These are phyloP conservation scores for Fomitopsis pinicola DNA, from an alignment of 1,284 basidiomycete species.

Conservation along the genomic window DNA sequence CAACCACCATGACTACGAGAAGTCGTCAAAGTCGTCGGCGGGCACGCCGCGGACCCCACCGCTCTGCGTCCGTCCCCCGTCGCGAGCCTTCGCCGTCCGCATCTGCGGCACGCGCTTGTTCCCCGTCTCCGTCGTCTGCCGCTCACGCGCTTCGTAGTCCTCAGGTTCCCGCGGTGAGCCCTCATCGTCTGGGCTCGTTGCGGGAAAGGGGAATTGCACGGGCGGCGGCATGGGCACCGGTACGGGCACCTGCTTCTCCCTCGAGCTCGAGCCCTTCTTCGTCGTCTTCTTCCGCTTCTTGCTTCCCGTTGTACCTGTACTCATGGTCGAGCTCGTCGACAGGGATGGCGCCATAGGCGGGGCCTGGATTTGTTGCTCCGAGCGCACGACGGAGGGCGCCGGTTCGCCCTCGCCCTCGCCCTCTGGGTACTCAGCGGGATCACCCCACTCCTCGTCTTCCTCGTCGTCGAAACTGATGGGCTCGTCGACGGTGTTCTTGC, in stretches of 20 bases:
- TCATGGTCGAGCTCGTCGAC: slow-evolving; percentile 24
- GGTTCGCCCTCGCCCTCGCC: slow-evolving; percentile 15
- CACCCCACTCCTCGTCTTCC: slow-evolving; percentile 69
- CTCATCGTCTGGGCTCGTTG: slow-evolving; percentile 38
- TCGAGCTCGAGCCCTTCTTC: slow-evolving; percentile 13
- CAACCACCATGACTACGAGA: slow-evolving; percentile 15
- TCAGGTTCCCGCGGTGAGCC: slow-evolving; percentile 18
- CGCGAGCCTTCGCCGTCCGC: slow-evolving; percentile 66
- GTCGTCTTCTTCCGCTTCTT: slow-evolving; percentile 25
- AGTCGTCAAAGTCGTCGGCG: slow-evolving; percentile 31
- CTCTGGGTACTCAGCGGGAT: slow-evolving; percentile 37
- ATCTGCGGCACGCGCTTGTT: slow-evolving; percentile 40
- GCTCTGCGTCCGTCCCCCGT: slow-evolving; percentile 77
- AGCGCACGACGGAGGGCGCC: slow-evolving; percentile 7
- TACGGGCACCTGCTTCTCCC: slow-evolving; percentile 10
- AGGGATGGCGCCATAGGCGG: slow-evolving; percentile 16
- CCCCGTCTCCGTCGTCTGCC: slow-evolving; percentile 7
- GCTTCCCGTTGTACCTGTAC: slow-evolving; percentile 15
- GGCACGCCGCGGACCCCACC: slow-evolving; percentile 69
- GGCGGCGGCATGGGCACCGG: slow-evolving; percentile 20
- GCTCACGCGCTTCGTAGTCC: slow-evolving; percentile 8
- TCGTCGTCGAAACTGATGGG: slow-evolving; percentile 31
- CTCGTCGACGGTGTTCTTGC: slow-evolving; percentile 13
- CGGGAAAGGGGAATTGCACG: slow-evolving; percentile 59
- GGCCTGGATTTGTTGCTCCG: slow-evolving; percentile 4